These are phyloP conservation scores for Entrophospora sp. DNA, from an alignment of 192 early-diverging fungal species.

Conservation along the genomic window DNA sequence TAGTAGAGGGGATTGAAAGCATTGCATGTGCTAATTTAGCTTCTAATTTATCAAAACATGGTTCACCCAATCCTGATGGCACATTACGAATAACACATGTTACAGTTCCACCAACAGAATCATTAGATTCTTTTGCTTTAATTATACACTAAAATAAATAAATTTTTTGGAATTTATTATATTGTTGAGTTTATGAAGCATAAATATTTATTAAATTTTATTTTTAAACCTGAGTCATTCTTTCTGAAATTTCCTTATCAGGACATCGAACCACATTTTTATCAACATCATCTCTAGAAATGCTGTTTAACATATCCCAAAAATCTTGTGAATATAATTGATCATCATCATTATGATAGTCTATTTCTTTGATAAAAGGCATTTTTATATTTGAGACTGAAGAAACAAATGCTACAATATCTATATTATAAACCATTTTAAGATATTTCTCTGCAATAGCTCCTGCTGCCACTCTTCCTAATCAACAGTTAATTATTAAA, in stretches of 20 bases:
- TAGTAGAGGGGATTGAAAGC: constrained; percentile 96
- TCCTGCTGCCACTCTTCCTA: constrained; percentile 88
- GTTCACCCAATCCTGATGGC: constrained; percentile 89
- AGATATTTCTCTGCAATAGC: constrained; percentile 97
- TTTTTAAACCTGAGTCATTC: constrained; percentile 67
- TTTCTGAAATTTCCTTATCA: constrained; percentile 55
- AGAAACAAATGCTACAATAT: constrained; percentile 90
- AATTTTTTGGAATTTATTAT: background rate
- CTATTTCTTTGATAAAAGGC: too few relatives aligned
- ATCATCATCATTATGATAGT: constrained; percentile 37
- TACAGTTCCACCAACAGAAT: constrained; percentile 92
- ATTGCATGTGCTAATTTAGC: constrained; percentile 93
- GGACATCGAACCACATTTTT: constrained; percentile 85
- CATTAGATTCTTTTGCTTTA: constrained; percentile 62
- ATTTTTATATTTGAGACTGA: constrained; percentile 78
- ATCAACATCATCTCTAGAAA: constrained; percentile 72
- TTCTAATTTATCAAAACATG: constrained; percentile 97
- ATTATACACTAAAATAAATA: constrained; percentile 57
- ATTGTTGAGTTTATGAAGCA: background rate
- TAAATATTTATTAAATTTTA: background rate
- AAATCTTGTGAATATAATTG: constrained; percentile 40
- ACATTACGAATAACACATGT: constrained; percentile 92
- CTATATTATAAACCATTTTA: constrained; percentile 63
- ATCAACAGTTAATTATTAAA: background rate
- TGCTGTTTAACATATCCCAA: constrained; percentile 52